These are phyloP conservation scores for Tetradesmus lagerheimii DNA, from an alignment of 139 green algal species.

Conservation along the genomic window DNA sequence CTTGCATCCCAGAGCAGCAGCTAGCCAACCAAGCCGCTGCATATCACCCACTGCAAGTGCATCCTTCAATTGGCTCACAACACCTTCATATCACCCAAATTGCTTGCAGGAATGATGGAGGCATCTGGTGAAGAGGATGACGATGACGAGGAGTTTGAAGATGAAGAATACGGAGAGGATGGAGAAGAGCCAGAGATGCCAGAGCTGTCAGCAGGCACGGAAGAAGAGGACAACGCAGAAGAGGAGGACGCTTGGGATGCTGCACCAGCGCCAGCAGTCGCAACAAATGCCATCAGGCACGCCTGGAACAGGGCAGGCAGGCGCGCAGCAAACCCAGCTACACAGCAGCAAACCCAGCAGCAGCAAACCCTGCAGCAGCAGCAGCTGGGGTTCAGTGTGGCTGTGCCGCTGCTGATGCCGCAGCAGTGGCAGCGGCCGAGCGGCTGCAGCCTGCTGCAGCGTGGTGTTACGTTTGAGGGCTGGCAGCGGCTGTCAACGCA, in stretches of 20 bases:
- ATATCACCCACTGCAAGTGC: too few relatives aligned
- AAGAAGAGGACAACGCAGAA: not conserved
- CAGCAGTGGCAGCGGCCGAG: constrained; percentile 40
- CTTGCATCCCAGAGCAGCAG: too few relatives aligned
- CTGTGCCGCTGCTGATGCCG: not conserved
- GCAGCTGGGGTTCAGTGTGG: not conserved
- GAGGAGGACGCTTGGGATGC: not conserved
- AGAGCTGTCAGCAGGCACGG: not conserved
- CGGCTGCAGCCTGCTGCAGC: constrained; percentile 57
- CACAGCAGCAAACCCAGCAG: not conserved
- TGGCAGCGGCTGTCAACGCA: constrained; percentile 52
- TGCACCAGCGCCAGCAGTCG: constrained; percentile 2
- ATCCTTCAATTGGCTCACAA: not conserved
- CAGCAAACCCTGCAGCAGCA: not conserved
- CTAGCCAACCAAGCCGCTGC: too few relatives aligned
- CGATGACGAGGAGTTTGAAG: not conserved
- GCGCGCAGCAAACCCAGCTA: not conserved
- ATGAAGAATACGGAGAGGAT: not conserved
- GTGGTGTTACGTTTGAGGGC: constrained; percentile 57
- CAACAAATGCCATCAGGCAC: constrained; percentile 8
- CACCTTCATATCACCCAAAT: not conserved
- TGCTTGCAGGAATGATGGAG: constrained; percentile 15
- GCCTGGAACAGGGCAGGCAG: constrained; percentile 18
- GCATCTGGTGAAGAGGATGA: not conserved
- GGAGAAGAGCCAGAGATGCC: not conserved